These are phyloP conservation scores for Vitellaria paradoxa DNA, from an alignment of 179 eudicot species.

Conservation along the genomic window DNA sequence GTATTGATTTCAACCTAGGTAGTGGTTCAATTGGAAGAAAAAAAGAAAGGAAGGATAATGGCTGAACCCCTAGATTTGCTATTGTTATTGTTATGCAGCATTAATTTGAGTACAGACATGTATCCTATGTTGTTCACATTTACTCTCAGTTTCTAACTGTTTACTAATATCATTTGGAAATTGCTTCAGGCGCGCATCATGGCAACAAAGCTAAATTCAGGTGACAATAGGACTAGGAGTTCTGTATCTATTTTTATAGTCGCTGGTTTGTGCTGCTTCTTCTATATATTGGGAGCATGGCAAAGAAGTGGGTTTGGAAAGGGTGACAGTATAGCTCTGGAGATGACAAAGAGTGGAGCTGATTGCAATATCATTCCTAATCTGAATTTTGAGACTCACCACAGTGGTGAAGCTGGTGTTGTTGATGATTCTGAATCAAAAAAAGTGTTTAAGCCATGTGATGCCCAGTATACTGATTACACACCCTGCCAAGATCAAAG, in stretches of 20 bases:
- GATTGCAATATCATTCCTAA: constrained; percentile 43
- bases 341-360: constrained; percentile 35
- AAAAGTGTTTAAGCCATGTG: constrained; percentile 39
- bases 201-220: constrained; percentile 49
- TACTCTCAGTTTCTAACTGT: not conserved
- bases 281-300: constrained; percentile 59
- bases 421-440: constrained; percentile 23
- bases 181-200: constrained; percentile 44
- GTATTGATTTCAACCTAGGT: not conserved
- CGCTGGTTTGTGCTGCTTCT: constrained; percentile 52
- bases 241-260: constrained; percentile 44
- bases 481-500: constrained; percentile 86
- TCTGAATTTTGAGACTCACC: constrained; percentile 51
- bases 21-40: not conserved
- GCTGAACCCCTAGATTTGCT: constrained; percentile 2
- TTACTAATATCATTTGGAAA: not conserved
- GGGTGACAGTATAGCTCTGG: constrained; percentile 51
- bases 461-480: constrained; percentile 53
- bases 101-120: not conserved
- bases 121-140: not conserved
- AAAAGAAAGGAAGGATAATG: not conserved
- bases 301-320: constrained; percentile 64
- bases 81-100: not conserved
- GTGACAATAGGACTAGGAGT: constrained; percentile 51
- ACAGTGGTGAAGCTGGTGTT: constrained; percentile 29